Conservation (phyloP, 2,329 filamentous ascomycete species). For the Elsinoe perseae region DNA sequence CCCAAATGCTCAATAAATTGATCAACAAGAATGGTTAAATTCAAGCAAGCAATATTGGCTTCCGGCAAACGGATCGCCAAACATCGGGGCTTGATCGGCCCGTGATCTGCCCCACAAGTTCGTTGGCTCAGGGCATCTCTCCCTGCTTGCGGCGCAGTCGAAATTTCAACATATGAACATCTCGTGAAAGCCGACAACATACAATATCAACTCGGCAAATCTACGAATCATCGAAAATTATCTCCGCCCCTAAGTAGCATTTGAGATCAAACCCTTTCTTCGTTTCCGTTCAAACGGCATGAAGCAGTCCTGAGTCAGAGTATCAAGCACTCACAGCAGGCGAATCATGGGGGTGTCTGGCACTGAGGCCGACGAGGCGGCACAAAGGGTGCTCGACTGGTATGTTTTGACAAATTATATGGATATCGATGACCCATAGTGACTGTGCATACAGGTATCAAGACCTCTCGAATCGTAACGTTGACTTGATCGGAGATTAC, state of each 20-base stretch:
- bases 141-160: neutral
- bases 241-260: too few species aligned
- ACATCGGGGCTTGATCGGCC: neutral
- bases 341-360: neutral
- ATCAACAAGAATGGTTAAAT: too few species aligned
- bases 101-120: slow-evolving; percentile 1
- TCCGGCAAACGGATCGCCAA: neutral
- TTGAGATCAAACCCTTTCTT: too few species aligned
- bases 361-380: neutral
- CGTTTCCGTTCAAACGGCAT: neutral
- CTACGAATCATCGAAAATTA: too few species aligned
- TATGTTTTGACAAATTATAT: too few species aligned
- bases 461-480: slow-evolving; percentile 36
- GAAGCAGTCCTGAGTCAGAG: neutral
- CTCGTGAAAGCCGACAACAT: neutral
- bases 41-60: neutral
- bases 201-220: too few species aligned
- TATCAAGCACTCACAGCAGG: neutral
- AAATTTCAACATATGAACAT: neutral
- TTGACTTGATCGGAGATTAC: slow-evolving; percentile 68
- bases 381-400: neutral
- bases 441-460: slow-evolving; percentile 30
- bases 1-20: too few species aligned
- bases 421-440: slow-evolving; percentile 19
- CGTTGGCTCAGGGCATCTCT: slow-evolving; percentile 3